A percentile compares a stretch with the other conserved stretches of the same genome.
Evolutionary conservation across 495 filamentous ascomycete species (phyloP).

Genomic region (Hyaloscypha hepaticicola): DNA sequence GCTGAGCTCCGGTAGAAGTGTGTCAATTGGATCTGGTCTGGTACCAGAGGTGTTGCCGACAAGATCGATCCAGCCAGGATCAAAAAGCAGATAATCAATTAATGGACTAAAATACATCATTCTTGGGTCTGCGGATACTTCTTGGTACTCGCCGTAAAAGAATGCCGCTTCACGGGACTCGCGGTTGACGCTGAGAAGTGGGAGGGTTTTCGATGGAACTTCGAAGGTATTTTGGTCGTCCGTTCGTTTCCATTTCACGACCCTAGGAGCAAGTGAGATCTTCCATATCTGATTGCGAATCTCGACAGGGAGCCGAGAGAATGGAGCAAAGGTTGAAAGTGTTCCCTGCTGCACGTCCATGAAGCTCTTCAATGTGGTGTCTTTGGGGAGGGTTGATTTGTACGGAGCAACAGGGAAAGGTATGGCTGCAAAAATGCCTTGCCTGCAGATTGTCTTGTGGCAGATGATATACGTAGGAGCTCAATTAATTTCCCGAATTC

Average conservation of each 20-base stretch:
- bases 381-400: no score
- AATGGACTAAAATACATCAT: conserved; percentile 22
- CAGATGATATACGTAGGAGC: no score
- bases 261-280: conserved; percentile 19
- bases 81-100: conserved; percentile 26
- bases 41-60: background rate
- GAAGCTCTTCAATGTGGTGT: no score
- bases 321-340: background rate
- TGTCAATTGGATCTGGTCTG: conserved; percentile 17
- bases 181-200: conserved; percentile 12
- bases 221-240: conserved; percentile 16
- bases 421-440: no score
- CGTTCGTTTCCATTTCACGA: conserved; percentile 23
- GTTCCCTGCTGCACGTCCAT: background rate
- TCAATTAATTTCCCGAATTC: no score
- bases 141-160: conserved; percentile 22
- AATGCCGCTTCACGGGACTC: conserved; percentile 23
- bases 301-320: conserved; percentile 8
- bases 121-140: conserved; percentile 1
- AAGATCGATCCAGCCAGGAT: conserved; percentile 22
- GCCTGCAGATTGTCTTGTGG: no score
- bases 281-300: conserved; percentile 25
- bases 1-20: conserved; percentile 14
- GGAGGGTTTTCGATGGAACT: conserved; percentile 9
- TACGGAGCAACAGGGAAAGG: no score